A percentile compares a stretch with the other conserved stretches of the same genome.
These are phyloP conservation scores for Aspergillus brunneoviolaceus DNA, from an alignment of 2,329 filamentous ascomycete species.

Conservation along the genomic window DNA sequence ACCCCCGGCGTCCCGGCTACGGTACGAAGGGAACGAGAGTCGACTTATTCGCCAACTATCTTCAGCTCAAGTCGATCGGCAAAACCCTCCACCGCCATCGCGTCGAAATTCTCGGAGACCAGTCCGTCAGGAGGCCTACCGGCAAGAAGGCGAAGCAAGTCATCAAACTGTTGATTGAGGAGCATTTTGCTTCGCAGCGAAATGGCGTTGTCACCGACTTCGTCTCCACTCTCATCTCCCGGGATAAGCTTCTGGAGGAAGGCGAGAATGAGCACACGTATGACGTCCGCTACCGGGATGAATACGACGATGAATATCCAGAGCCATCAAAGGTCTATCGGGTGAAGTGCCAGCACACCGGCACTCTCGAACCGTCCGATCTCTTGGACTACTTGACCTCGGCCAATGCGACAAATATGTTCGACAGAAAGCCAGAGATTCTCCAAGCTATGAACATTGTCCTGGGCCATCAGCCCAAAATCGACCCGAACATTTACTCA, in stretches of 20 bases:
- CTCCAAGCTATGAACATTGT: slow-evolving; percentile 61
- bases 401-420: slow-evolving; percentile 34
- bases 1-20: slow-evolving; percentile 40
- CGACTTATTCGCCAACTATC: slow-evolving; percentile 42
- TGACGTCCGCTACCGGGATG: slow-evolving; percentile 35
- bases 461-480: slow-evolving; percentile 51
- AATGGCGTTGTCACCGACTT: slow-evolving; percentile 42
- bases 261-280: slow-evolving; percentile 17
- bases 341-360: slow-evolving; percentile 36
- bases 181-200: slow-evolving; percentile 31
- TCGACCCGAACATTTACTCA: slow-evolving; percentile 40
- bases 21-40: slow-evolving; percentile 35
- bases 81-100: slow-evolving; percentile 45
- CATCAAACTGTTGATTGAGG: slow-evolving; percentile 47
- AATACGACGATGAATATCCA: slow-evolving; percentile 36
- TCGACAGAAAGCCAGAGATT: slow-evolving; percentile 49
- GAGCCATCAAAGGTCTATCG: slow-evolving; percentile 35
- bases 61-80: slow-evolving; percentile 37
- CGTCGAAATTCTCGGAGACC: slow-evolving; percentile 32
- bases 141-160: slow-evolving; percentile 50
- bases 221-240: slow-evolving; percentile 39
- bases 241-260: slow-evolving; percentile 25
- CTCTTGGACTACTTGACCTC: slow-evolving; percentile 48
- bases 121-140: slow-evolving; percentile 26
- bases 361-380: slow-evolving; percentile 38